These are phyloP conservation scores for Biscogniauxia marginata DNA, from an alignment of 2,329 filamentous ascomycete species.

Conservation along the genomic window DNA sequence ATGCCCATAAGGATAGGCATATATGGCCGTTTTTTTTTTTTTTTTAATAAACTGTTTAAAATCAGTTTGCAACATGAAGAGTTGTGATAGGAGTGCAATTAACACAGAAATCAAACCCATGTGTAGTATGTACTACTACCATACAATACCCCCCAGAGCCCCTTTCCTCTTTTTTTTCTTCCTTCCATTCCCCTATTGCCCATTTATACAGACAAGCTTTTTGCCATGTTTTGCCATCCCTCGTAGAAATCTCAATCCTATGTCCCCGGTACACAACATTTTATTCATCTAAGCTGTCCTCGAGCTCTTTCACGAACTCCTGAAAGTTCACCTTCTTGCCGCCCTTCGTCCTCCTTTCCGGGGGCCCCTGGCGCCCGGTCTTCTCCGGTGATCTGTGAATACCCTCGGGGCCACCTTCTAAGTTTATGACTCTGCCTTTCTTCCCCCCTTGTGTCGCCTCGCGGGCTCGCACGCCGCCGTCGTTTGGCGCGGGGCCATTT, in stretches of 20 bases:
- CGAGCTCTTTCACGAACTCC: constrained; percentile 40
- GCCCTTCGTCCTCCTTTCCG: constrained; percentile 42
- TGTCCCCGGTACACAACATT: no score
- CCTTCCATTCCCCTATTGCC: neutral
- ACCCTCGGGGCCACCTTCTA: constrained; percentile 36
- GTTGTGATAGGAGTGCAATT: neutral
- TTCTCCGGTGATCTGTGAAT: constrained; percentile 41
- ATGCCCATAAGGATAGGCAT: no score
- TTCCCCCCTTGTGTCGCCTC: constrained; percentile 34
- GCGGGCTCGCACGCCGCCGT: constrained; percentile 46
- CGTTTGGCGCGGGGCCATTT: constrained; percentile 37
- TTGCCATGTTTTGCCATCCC: no score
- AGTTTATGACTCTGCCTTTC: constrained; percentile 40
- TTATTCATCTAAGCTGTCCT: no score
- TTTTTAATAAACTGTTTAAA: no score
- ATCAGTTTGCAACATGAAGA: no score
- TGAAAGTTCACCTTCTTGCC: constrained; percentile 35
- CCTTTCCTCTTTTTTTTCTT: neutral
- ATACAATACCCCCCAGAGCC: neutral
- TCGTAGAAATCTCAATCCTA: no score
- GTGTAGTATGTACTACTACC: neutral
- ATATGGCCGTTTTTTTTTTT: no score
- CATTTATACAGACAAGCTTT: no score
- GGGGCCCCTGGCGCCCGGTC: constrained; percentile 22
- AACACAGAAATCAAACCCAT: neutral